phyloP scores from a whole-genome alignment of 768 basidiomycete genomes.

The Pleurotus pulmonarius region DNA sequence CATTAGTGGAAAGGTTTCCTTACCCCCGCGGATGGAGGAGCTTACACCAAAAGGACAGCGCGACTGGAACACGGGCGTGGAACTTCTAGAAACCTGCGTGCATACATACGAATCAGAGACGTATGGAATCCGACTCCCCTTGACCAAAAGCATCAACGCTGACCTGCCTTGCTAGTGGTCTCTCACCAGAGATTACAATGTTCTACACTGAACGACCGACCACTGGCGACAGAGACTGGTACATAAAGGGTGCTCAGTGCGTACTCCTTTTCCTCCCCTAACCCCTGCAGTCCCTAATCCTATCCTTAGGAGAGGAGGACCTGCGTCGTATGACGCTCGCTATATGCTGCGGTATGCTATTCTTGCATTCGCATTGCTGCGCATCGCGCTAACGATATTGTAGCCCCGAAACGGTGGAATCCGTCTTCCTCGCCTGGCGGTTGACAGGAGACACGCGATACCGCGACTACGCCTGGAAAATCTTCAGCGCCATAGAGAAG shows the following conservation, averaged over 20 bases:
- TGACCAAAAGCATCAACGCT: background rate
- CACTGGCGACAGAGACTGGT: slow-evolving; percentile 60
- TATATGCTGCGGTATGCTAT: slow-evolving; percentile 78
- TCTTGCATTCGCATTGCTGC: background rate
- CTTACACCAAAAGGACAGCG: slow-evolving; percentile 58
- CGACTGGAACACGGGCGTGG: slow-evolving; percentile 80
- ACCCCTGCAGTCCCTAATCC: background rate
- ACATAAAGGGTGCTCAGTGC: slow-evolving; percentile 79
- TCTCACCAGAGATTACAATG: slow-evolving; percentile 82
- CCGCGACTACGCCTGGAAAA: slow-evolving; percentile 83
- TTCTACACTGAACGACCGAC: background rate
- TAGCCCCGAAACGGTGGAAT: slow-evolving; percentile 93
- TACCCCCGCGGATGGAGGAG: slow-evolving; percentile 62
- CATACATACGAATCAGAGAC: slow-evolving; percentile 79
- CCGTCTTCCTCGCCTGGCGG: slow-evolving; percentile 86
- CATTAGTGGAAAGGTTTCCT: slow-evolving; percentile 45
- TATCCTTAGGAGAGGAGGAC: slow-evolving; percentile 29
- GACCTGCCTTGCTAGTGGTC: slow-evolving; percentile 46
- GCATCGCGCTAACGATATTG: background rate
- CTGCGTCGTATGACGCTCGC: slow-evolving; percentile 74
- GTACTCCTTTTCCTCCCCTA: slow-evolving; percentile 13
- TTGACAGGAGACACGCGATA: slow-evolving; percentile 82
- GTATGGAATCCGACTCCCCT: slow-evolving; percentile 36
- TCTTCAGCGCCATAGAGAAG: slow-evolving; percentile 85
- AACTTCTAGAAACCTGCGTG: slow-evolving; percentile 86